A percentile compares a stretch with the other conserved stretches of the same genome.
Evolutionary conservation across 306 rosid species (phyloP).

Genomic region (Rubus parviflorus): DNA sequence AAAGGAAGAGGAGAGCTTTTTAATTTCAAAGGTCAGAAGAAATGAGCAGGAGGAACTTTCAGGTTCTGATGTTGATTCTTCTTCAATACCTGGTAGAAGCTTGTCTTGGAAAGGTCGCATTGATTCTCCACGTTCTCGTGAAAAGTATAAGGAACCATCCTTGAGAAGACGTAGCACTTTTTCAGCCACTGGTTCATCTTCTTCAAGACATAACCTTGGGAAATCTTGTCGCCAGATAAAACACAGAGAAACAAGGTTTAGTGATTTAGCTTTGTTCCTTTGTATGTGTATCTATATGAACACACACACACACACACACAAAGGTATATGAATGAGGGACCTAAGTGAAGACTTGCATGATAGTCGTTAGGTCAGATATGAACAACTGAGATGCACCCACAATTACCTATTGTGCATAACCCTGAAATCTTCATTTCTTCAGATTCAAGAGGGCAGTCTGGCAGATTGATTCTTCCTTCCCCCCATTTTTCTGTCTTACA

Average conservation of each 20-base stretch:
- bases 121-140: conserved; percentile 50
- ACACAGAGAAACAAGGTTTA: conserved; percentile 60
- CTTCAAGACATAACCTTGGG: conserved; percentile 69
- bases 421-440: neutral
- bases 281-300: neutral
- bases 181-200: conserved; percentile 51
- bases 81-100: conserved; percentile 57
- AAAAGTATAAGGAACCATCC: conserved; percentile 51
- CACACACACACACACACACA: neutral
- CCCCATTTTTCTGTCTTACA: neutral
- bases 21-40: conserved; percentile 43
- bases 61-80: conserved; percentile 64
- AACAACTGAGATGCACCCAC: neutral
- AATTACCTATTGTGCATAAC: neutral
- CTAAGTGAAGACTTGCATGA: neutral
- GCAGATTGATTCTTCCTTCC: neutral
- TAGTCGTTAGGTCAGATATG: neutral
- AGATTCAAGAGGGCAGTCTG: neutral
- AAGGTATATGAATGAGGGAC: neutral
- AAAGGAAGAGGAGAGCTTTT: conserved; percentile 38
- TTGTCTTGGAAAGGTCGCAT: conserved; percentile 91
- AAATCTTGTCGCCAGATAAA: conserved; percentile 86
- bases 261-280: conserved; percentile 3
- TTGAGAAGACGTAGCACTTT: conserved; percentile 51
- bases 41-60: conserved; percentile 51